Conservation (phyloP, 2,329 filamentous ascomycete species). For the Hysterium pulicare region DNA sequence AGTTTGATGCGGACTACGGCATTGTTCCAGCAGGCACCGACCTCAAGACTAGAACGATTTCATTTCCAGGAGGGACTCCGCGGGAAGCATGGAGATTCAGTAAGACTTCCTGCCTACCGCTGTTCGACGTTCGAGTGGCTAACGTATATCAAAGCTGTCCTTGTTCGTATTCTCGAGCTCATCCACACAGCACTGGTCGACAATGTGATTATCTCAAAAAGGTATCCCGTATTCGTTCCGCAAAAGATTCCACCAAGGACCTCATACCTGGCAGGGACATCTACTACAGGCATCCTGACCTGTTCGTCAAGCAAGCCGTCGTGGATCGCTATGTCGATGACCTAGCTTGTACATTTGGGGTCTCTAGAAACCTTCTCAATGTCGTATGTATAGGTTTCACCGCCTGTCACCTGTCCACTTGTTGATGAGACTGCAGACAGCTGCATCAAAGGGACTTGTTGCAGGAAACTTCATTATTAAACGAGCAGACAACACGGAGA, state of each 20-base stretch:
- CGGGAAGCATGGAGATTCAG: constrained; percentile 59
- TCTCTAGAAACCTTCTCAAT: constrained; percentile 64
- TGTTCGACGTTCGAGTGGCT: not conserved
- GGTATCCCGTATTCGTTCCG: constrained; percentile 34
- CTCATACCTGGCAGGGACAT: constrained; percentile 60
- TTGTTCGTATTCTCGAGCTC: constrained; percentile 55
- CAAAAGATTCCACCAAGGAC: constrained; percentile 7
- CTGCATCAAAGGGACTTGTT: constrained; percentile 69
- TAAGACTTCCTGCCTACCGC: constrained; percentile 22
- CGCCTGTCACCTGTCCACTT: constrained; percentile 37
- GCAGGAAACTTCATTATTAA: constrained; percentile 55
- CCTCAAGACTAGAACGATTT: constrained; percentile 27
- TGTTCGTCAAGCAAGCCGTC: constrained; percentile 66
- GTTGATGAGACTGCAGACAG: no score
- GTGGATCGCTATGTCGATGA: constrained; percentile 74
- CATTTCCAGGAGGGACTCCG: constrained; percentile 54
- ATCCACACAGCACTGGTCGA: constrained; percentile 52
- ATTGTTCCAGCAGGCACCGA: constrained; percentile 8
- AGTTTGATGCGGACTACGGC: constrained; percentile 3
- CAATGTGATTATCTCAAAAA: constrained; percentile 53
- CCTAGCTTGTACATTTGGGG: constrained; percentile 65
- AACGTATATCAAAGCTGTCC: constrained; percentile 43
- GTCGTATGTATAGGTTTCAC: constrained; percentile 54
- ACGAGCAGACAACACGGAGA: constrained; percentile 43
- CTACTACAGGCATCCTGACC: constrained; percentile 70